Evolutionary conservation across 768 basidiomycete species (phyloP).

Genomic region (Dacryopinax primogenitus): DNA sequence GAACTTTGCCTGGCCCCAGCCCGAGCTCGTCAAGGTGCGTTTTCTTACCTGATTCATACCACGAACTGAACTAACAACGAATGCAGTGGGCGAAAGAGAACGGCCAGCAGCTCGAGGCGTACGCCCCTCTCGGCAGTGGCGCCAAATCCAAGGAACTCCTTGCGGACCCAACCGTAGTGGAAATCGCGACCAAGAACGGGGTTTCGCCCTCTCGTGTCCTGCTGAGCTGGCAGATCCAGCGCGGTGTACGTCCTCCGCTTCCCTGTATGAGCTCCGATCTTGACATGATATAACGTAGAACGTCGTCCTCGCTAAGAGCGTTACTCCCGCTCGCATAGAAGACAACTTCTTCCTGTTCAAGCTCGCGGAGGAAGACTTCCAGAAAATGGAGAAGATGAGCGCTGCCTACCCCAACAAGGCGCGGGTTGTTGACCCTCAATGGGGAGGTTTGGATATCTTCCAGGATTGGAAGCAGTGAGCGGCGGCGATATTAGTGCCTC

Average conservation of each 20-base stretch:
- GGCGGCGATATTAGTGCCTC: too few species aligned
- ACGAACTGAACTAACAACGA: too few species aligned
- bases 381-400: not conserved
- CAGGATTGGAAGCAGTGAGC: constrained; percentile 3
- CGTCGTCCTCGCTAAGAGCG: constrained; percentile 62
- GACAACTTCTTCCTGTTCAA: constrained; percentile 40
- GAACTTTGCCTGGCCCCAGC: constrained; percentile 64
- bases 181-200: constrained; percentile 46
- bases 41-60: not conserved
- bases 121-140: constrained; percentile 59
- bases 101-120: constrained; percentile 54
- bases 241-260: constrained; percentile 30
- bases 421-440: not conserved
- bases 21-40: constrained; percentile 39
- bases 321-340: constrained; percentile 50
- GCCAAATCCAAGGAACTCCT: constrained; percentile 46
- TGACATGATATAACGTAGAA: constrained; percentile 23
- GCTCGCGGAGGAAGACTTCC: not conserved
- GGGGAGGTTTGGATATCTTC: not conserved
- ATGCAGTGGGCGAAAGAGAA: constrained; percentile 51
- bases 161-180: constrained; percentile 38
- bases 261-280: not conserved
- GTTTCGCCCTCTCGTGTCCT: constrained; percentile 65
- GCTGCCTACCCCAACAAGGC: not conserved
- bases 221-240: constrained; percentile 65